A percentile compares a stretch with the other conserved stretches of the same genome.
phyloP scores from a whole-genome alignment of 129 eudicot genomes.

The Tanacetum coccineum region DNA sequence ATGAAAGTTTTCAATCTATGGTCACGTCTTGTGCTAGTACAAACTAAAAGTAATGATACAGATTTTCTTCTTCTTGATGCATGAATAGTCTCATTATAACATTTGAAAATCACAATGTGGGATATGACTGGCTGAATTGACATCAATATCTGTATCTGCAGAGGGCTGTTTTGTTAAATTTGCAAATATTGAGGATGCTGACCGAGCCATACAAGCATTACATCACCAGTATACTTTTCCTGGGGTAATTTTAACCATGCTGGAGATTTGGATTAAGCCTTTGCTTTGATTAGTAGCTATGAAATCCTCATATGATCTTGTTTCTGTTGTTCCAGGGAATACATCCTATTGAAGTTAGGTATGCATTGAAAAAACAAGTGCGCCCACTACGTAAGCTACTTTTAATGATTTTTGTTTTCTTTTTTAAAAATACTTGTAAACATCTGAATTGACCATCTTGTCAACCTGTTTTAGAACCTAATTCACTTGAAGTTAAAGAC shows the following conservation, averaged over 20 bases:
- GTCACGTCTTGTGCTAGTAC: constrained; percentile 6
- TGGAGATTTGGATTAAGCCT: background rate
- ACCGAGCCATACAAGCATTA: constrained; percentile 59
- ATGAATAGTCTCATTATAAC: background rate
- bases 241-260: constrained; percentile 52
- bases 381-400: constrained; percentile 56
- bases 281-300: constrained; percentile 6
- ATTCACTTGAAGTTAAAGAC: background rate
- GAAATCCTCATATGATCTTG: constrained; percentile 5
- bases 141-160: constrained; percentile 30
- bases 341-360: constrained; percentile 63
- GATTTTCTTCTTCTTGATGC: constrained; percentile 14
- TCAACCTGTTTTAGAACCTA: constrained; percentile 15
- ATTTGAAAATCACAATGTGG: background rate
- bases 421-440: constrained; percentile 15
- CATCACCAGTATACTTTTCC: constrained; percentile 56
- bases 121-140: constrained; percentile 7
- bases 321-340: constrained; percentile 39
- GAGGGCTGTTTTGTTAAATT: constrained; percentile 85
- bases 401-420: background rate
- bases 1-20: constrained; percentile 6
- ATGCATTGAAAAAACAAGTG: constrained; percentile 74
- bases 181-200: constrained; percentile 73
- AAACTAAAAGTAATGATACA: background rate
- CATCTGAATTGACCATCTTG: constrained; percentile 6